Evolutionary conservation across 1,139 yeast species (phyloP).

Genomic region (Zygoascus hellenicus): DNA sequence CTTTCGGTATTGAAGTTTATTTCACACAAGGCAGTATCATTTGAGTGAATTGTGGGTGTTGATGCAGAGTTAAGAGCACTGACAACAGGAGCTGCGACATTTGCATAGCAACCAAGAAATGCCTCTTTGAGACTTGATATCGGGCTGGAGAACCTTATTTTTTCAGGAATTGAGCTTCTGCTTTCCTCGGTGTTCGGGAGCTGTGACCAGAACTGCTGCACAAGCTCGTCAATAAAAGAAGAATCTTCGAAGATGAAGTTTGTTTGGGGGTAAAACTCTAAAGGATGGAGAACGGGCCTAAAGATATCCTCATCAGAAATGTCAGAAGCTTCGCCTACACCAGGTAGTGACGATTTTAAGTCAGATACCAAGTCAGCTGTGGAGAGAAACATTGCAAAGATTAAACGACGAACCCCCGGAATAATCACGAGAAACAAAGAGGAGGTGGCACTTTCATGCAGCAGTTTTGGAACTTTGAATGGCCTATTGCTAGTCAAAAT

Average conservation of each 20-base stretch:
- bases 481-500: too few species aligned
- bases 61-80: not conserved
- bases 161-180: not conserved
- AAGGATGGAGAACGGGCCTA: not conserved
- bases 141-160: constrained; percentile 1
- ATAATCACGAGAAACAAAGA: too few species aligned
- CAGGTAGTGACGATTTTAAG: too few species aligned
- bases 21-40: not conserved
- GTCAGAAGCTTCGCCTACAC: too few species aligned
- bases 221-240: constrained; percentile 1
- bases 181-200: not conserved
- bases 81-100: constrained; percentile 5
- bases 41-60: not conserved
- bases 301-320: too few species aligned
- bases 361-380: too few species aligned
- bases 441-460: too few species aligned
- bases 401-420: too few species aligned
- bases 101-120: constrained; percentile 10
- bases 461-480: too few species aligned
- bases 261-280: constrained; percentile 6
- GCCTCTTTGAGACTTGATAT: constrained; percentile 6
- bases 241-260: constrained; percentile 7
- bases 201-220: not conserved
- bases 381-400: too few species aligned
- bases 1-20: not conserved